Evolutionary conservation across 768 basidiomycete species (phyloP).

Genomic region (Strobilomyces dryophilus): DNA sequence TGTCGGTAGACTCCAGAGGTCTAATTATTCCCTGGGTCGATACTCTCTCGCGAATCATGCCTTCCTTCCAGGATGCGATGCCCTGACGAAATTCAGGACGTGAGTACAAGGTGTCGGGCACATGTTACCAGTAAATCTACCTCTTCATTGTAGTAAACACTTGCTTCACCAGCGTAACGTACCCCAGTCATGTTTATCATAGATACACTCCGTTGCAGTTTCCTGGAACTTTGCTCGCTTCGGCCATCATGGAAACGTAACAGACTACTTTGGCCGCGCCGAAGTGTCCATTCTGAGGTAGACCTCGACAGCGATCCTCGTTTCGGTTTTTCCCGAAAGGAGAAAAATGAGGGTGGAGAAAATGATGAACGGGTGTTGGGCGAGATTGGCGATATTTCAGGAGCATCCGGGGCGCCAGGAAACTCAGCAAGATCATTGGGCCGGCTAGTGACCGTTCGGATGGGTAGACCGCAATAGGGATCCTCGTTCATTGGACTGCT

Average conservation of each 20-base stretch:
- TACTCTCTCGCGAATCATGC: constrained; percentile 91
- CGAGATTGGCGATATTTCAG: background rate
- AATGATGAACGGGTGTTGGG: constrained; percentile 5
- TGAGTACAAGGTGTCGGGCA: constrained; percentile 1
- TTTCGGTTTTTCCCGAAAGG: constrained; percentile 15
- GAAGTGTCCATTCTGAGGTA: constrained; percentile 9
- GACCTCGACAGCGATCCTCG: constrained; percentile 13
- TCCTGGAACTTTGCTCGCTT: constrained; percentile 17
- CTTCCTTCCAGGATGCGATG: constrained; percentile 37
- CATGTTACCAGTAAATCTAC: constrained; percentile 31
- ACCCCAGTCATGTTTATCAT: constrained; percentile 10
- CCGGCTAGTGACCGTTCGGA: background rate
- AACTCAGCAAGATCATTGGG: background rate
- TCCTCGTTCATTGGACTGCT: constrained; percentile 6
- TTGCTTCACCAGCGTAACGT: constrained; percentile 56
- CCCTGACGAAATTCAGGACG: constrained; percentile 26
- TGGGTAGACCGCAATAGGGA: background rate
- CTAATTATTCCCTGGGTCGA: constrained; percentile 80
- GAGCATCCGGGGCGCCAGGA: background rate
- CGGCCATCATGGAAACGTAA: constrained; percentile 9
- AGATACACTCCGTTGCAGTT: constrained; percentile 16
- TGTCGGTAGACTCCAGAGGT: constrained; percentile 66
- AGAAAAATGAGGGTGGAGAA: constrained; percentile 12
- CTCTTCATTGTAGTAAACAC: constrained; percentile 48
- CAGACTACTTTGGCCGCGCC: background rate